Conservation (phyloP, 2,329 filamentous ascomycete genomes). For the Coniochaeta ligniaria region DNA sequence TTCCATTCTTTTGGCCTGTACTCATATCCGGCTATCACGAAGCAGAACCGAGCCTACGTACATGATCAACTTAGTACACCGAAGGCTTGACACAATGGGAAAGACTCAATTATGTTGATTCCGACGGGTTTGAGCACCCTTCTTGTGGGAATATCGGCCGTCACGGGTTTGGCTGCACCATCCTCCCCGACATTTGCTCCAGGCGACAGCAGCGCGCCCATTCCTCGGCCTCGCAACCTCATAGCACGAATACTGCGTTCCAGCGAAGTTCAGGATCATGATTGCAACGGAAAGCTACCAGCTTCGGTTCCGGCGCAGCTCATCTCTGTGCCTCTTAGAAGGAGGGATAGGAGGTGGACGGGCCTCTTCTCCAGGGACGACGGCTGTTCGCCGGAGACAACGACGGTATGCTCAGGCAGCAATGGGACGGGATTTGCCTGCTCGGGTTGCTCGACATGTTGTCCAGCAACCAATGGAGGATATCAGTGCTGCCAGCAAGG, state of each 20-base stretch:
- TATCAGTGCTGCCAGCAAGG: conserved; percentile 4
- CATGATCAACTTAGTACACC: background rate
- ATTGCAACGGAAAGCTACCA: background rate
- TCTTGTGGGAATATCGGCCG: conserved; percentile 9
- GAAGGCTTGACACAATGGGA: conserved; percentile 10
- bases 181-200: background rate
- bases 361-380: background rate
- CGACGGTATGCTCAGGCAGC: conserved; percentile 3
- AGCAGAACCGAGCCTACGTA: background rate
- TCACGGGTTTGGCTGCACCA: background rate
- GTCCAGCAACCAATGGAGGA: background rate
- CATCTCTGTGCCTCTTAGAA: background rate
- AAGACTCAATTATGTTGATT: conserved; percentile 15
- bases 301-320: background rate
- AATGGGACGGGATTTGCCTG: conserved; percentile 6
- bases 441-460: background rate
- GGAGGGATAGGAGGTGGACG: background rate
- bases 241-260: background rate
- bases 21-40: background rate
- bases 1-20: conserved; percentile 4
- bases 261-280: background rate
- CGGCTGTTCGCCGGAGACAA: conserved; percentile 1
- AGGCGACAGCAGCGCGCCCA: background rate
- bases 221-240: background rate
- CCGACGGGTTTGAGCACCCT: conserved; percentile 13